These are phyloP conservation scores for Pulicaria dysenterica DNA, from an alignment of 129 eudicot species.

Conservation along the genomic window DNA sequence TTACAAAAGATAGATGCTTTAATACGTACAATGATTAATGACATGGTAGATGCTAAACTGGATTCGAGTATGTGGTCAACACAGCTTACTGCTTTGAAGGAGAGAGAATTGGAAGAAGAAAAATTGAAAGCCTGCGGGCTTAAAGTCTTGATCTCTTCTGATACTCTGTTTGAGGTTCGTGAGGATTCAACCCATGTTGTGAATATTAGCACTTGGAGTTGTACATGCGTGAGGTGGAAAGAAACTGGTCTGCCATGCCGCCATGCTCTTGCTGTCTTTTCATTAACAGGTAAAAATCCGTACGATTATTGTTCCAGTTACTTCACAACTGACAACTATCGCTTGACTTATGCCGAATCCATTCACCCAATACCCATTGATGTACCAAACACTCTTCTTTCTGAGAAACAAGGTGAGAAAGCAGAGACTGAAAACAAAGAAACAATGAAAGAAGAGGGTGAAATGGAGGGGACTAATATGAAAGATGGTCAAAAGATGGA, in stretches of 20 bases:
- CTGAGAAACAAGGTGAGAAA: background rate
- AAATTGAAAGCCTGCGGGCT: conserved; percentile 43
- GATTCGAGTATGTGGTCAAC: conserved; percentile 56
- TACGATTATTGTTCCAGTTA: conserved; percentile 63
- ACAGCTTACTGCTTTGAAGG: conserved; percentile 56
- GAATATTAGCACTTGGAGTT: conserved; percentile 54
- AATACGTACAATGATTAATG: conserved; percentile 40
- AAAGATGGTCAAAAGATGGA: conserved; percentile 1
- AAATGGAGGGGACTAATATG: conserved; percentile 5
- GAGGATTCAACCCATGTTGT: conserved; percentile 73
- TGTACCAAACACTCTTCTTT: conserved; percentile 26
- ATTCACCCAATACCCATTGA: conserved; percentile 44
- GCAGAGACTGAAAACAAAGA: conserved; percentile 15
- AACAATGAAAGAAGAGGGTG: background rate
- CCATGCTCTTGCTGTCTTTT: conserved; percentile 75
- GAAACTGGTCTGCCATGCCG: conserved; percentile 62
- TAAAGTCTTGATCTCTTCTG: conserved; percentile 67
- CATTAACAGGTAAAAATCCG: conserved; percentile 41
- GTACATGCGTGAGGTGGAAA: conserved; percentile 73
- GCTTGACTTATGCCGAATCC: conserved; percentile 50
- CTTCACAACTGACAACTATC: conserved; percentile 57
- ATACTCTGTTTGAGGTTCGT: conserved; percentile 72
- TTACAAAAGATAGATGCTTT: conserved; percentile 67
- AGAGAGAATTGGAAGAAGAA: conserved; percentile 50
- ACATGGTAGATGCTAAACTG: conserved; percentile 43